phyloP scores from a whole-genome alignment of 2,329 filamentous ascomycete species.

The Neonectria hederae region DNA sequence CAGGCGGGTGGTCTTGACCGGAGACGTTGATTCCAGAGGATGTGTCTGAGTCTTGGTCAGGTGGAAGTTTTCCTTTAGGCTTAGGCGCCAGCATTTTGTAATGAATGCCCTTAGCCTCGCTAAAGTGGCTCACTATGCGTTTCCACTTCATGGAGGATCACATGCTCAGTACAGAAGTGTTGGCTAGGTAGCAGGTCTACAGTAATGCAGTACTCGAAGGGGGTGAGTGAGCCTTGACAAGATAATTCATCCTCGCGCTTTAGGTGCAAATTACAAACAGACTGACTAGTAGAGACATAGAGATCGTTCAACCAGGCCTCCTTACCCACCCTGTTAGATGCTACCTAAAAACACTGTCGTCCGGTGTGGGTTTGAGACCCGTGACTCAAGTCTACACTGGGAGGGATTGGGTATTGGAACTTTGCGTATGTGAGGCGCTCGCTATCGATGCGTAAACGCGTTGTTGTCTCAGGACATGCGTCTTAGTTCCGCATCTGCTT shows the following conservation, averaged over 20 bases:
- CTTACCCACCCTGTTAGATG: not conserved
- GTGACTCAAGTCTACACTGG: not conserved
- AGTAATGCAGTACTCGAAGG: not conserved
- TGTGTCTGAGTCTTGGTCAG: not conserved
- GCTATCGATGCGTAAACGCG: conserved; percentile 2
- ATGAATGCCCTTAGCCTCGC: not conserved
- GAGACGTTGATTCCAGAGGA: not conserved
- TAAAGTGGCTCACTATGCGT: not conserved
- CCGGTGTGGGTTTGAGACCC: not conserved
- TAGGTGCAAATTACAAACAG: not conserved
- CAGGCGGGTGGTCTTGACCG: not conserved
- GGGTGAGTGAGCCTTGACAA: not conserved
- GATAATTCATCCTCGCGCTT: not conserved
- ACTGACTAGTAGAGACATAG: not conserved
- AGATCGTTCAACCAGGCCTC: not conserved
- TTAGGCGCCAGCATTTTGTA: not conserved
- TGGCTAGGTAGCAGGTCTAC: too few species aligned
- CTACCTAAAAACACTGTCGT: not conserved
- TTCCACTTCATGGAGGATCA: too few species aligned
- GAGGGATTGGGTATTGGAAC: too few species aligned
- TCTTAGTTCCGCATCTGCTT: not conserved
- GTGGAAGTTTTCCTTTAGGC: not conserved
- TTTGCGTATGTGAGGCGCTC: not conserved
- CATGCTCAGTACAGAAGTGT: too few species aligned
- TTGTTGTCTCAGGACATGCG: not conserved